A percentile compares a stretch with the other conserved stretches of the same genome.
These are phyloP conservation scores for Toxoplasma gondii DNA, from an alignment of 169 alveolate species.

Conservation along the genomic window DNA sequence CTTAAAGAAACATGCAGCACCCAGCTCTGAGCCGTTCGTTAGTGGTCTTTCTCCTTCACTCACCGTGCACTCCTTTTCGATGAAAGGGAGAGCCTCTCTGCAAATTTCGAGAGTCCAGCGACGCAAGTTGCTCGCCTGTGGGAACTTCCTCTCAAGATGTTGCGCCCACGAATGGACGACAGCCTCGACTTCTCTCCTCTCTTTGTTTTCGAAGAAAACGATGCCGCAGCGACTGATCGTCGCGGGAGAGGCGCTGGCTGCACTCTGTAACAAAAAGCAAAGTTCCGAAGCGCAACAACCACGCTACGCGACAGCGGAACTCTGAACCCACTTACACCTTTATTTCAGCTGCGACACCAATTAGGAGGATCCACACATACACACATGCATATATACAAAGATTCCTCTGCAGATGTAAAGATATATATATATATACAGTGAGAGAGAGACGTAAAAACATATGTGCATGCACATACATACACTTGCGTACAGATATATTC, in stretches of 20 bases:
- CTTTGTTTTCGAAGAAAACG: slow-evolving; percentile 79
- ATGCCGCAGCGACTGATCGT: slow-evolving; percentile 90
- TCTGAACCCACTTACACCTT: too few relatives aligned
- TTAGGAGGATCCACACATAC: too few relatives aligned
- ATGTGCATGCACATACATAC: not conserved
- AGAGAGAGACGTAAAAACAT: too few relatives aligned
- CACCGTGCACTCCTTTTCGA: slow-evolving; percentile 70
- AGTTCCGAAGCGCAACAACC: too few relatives aligned
- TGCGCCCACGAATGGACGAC: slow-evolving; percentile 89
- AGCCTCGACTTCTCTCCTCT: slow-evolving; percentile 65
- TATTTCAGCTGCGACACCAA: too few relatives aligned
- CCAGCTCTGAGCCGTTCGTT: too few relatives aligned
- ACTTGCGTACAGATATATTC: not conserved
- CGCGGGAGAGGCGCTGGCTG: slow-evolving; percentile 91
- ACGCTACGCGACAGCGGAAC: too few relatives aligned
- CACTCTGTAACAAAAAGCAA: slow-evolving; percentile 85
- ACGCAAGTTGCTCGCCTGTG: slow-evolving; percentile 71
- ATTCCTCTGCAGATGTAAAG: not conserved
- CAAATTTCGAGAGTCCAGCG: slow-evolving; percentile 49
- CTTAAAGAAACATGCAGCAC: too few relatives aligned
- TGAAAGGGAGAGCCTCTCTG: slow-evolving; percentile 68
- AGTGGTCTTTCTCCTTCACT: slow-evolving; percentile 14
- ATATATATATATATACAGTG: too few relatives aligned
- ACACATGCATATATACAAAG: not conserved
- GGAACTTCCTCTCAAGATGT: slow-evolving; percentile 23